Conservation (phyloP, 1,139 yeast genomes). For the Meyerozyma carpophila region DNA sequence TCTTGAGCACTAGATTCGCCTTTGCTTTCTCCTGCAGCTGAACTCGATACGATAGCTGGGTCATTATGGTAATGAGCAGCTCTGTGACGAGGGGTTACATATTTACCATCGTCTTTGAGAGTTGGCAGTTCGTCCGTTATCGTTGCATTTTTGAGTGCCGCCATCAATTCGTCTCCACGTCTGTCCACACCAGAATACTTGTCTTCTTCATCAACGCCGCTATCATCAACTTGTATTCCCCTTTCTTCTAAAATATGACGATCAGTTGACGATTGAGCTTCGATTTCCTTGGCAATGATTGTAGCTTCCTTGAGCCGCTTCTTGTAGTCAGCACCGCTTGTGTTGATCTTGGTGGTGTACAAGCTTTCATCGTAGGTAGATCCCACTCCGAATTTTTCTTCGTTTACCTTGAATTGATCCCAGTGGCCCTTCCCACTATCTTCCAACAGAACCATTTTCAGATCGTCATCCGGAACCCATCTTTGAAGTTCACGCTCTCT, state of each 20-base stretch:
- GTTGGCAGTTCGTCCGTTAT: constrained; percentile 11
- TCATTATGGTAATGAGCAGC: constrained; percentile 63
- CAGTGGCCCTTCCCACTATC: constrained; percentile 43
- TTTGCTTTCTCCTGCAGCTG: constrained; percentile 18
- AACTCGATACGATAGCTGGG: constrained; percentile 69
- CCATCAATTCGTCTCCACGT: constrained; percentile 62
- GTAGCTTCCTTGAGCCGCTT: constrained; percentile 69
- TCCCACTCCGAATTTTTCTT: constrained; percentile 81
- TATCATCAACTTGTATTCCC: constrained; percentile 70
- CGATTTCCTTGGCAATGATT: constrained; percentile 77
- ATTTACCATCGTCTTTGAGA: constrained; percentile 24
- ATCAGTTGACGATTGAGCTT: constrained; percentile 61
- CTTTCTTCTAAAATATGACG: constrained; percentile 89
- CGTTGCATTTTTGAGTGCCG: constrained; percentile 44
- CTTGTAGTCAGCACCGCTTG: constrained; percentile 66
- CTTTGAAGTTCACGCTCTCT: constrained; percentile 71
- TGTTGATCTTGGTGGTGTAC: constrained; percentile 83
- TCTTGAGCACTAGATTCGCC: background rate
- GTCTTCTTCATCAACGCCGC: constrained; percentile 92
- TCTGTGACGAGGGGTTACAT: constrained; percentile 63
- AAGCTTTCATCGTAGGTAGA: constrained; percentile 84
- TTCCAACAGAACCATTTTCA: constrained; percentile 25
- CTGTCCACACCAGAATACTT: constrained; percentile 85
- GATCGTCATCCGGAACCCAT: constrained; percentile 74
- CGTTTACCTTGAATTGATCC: constrained; percentile 94